A percentile compares a stretch with the other conserved stretches of the same genome.
Evolutionary conservation across 2,329 filamentous ascomycete genomes (phyloP).

Genomic region (Cladophialophora bantiana): DNA sequence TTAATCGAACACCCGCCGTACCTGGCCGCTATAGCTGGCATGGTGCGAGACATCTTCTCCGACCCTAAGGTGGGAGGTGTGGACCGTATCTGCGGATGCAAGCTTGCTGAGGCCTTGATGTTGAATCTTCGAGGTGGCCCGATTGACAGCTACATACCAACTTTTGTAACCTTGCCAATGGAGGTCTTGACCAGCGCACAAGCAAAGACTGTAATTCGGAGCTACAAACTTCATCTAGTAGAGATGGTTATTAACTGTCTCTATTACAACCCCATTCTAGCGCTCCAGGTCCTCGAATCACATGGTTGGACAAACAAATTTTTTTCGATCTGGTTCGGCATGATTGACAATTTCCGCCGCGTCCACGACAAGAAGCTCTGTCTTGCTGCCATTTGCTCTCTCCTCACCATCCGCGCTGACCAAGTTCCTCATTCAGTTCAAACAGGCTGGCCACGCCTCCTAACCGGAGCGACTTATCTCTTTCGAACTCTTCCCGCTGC

Average conservation of each 20-base stretch:
- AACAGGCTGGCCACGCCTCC: constrained; percentile 89
- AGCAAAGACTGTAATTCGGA: constrained; percentile 75
- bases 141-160: constrained; percentile 85
- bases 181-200: constrained; percentile 75
- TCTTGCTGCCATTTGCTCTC: constrained; percentile 87
- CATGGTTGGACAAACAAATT: constrained; percentile 98
- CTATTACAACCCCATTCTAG: constrained; percentile 91
- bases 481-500: constrained; percentile 91
- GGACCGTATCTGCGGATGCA: constrained; percentile 96
- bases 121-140: constrained; percentile 81
- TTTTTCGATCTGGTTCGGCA: constrained; percentile 97
- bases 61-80: constrained; percentile 92
- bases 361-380: constrained; percentile 99
- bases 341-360: constrained; percentile 88
- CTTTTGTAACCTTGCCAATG: constrained; percentile 92
- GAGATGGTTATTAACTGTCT: constrained; percentile 98
- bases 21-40: constrained; percentile 84
- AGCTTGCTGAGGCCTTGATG: constrained; percentile 96
- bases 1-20: constrained; percentile 85
- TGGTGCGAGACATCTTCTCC: constrained; percentile 94
- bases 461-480: constrained; percentile 85
- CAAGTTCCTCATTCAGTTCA: constrained; percentile 92
- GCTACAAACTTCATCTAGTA: constrained; percentile 94
- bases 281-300: constrained; percentile 84
- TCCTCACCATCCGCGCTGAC: constrained; percentile 78